These are phyloP conservation scores for Fusarium chlamydosporum DNA, from an alignment of 2,329 filamentous ascomycete genomes.

Conservation along the genomic window DNA sequence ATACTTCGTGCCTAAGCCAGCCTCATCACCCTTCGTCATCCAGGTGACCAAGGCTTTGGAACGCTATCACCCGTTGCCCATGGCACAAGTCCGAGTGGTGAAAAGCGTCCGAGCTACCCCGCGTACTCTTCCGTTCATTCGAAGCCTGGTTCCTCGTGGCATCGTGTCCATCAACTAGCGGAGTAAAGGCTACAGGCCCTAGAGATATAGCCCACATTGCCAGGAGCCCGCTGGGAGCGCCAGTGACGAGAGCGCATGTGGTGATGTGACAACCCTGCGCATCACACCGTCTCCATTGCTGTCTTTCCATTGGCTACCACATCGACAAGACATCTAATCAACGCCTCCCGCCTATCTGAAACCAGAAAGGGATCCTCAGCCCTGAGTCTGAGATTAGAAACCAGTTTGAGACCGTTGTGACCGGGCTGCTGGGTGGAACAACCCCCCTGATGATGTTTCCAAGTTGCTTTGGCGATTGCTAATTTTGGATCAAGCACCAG, in stretches of 20 bases:
- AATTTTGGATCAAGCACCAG: slow-evolving; percentile 42
- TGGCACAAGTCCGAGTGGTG: slow-evolving; percentile 33
- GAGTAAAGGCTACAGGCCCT: slow-evolving; percentile 23
- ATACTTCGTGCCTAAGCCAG: slow-evolving; percentile 27
- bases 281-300: slow-evolving; percentile 48
- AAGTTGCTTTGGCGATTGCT: slow-evolving; percentile 43
- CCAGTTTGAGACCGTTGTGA: slow-evolving; percentile 47
- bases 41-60: slow-evolving; percentile 27
- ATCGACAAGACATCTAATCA: slow-evolving; percentile 24
- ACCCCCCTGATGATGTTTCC: slow-evolving; percentile 33
- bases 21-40: slow-evolving; percentile 30
- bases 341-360: slow-evolving; percentile 49
- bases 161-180: slow-evolving; percentile 24
- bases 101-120: slow-evolving; percentile 34
- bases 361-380: slow-evolving; percentile 41
- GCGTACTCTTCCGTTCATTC: slow-evolving; percentile 22
- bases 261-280: slow-evolving; percentile 50
- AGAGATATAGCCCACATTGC: slow-evolving; percentile 26
- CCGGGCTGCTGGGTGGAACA: slow-evolving; percentile 47
- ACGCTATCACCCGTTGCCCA: slow-evolving; percentile 26
- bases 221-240: slow-evolving; percentile 41
- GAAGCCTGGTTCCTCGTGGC: slow-evolving; percentile 28
- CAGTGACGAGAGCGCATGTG: slow-evolving; percentile 51
- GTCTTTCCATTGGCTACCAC: slow-evolving; percentile 44
- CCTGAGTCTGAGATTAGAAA: slow-evolving; percentile 48